These are phyloP conservation scores for Buddleja alternifolia DNA, from an alignment of 257 asterid species.

Conservation along the genomic window DNA sequence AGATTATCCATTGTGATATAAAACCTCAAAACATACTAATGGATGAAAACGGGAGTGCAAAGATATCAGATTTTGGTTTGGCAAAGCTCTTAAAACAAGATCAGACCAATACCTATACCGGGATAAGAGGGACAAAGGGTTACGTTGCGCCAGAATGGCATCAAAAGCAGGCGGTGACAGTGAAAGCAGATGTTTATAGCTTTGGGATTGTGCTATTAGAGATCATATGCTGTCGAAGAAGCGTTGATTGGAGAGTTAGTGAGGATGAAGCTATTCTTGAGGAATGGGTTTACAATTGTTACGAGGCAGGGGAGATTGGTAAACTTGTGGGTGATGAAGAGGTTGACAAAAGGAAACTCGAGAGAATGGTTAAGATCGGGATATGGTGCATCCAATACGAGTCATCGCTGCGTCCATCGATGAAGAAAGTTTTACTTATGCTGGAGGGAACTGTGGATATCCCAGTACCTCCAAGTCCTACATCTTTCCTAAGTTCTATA, in stretches of 20 bases:
- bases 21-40: slow-evolving; percentile 67
- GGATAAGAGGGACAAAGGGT: slow-evolving; percentile 55
- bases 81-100: slow-evolving; percentile 58
- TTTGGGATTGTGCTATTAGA: slow-evolving; percentile 26
- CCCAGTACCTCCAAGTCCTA: slow-evolving; percentile 40
- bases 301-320: slow-evolving; percentile 28
- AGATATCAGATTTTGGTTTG: slow-evolving; percentile 60
- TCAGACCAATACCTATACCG: slow-evolving; percentile 49
- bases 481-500: slow-evolving; percentile 33
- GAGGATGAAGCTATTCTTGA: slow-evolving; percentile 54
- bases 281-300: slow-evolving; percentile 46
- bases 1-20: slow-evolving; percentile 66
- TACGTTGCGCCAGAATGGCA: slow-evolving; percentile 68
- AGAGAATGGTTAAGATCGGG: slow-evolving; percentile 35
- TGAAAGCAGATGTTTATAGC: slow-evolving; percentile 63
- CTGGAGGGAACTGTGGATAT: slow-evolving; percentile 47
- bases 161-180: slow-evolving; percentile 45
- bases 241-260: slow-evolving; percentile 36
- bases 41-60: slow-evolving; percentile 45
- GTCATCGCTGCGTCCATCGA: slow-evolving; percentile 44
- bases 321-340: slow-evolving; percentile 34
- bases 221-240: slow-evolving; percentile 41
- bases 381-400: slow-evolving; percentile 49
- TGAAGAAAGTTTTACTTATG: slow-evolving; percentile 45
- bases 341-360: slow-evolving; percentile 28